Evolutionary conservation across 768 basidiomycete species (phyloP), one percentile per base, ranked within the genome.

Genomic region (Pseudohyphozyma bogoriensis): DNA sequence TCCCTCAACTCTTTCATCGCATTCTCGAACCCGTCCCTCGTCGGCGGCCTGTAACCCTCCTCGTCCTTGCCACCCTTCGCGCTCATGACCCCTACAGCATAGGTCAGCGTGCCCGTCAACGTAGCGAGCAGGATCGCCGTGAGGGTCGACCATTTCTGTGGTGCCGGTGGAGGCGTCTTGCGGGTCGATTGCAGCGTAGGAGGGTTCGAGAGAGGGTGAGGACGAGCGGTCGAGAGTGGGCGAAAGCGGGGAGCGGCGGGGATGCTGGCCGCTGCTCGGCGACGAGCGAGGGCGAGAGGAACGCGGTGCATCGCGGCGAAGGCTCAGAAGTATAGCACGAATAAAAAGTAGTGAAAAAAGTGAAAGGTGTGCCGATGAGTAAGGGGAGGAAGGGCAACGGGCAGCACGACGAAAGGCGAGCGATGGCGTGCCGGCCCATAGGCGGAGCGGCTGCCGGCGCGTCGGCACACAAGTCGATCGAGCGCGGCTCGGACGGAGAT

Each of bases 51-150:
- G 50, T 59, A 55, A n/a, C 18, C 24, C 20, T 11, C n/a, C 37
- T 15, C 24, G 13, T 50, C 37, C 16, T 12, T 11, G 28, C 53
- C 29, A 32, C 45, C 6, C 40, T 37, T 44, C 24, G 36, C 44
- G 8, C 31, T 31, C 16, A 15, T 13, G 4, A 55, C 40, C 12
- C 65, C 65, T 20, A 63, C 29, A 1, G 44, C 49, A 24, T 60
- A 66, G 9, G 65, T 66, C 4, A 44, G 18, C 3, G 51, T 28
- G n/a, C 65, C 65, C 24, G 56, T 58, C 4, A 66, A 32, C 12
- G 65, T 63, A 10, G 65, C 58, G 52, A 66, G 61, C 22, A 66
- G 56, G 33, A 66, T 46, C 12, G 54, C 46, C 18, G 56, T 58
- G 24, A 63, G 52, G 20, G 44, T 53, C n/a, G 36, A 42, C 42